Conservation (phyloP, 2,329 filamentous ascomycete genomes). For the Neofusicoccum sp. region DNA sequence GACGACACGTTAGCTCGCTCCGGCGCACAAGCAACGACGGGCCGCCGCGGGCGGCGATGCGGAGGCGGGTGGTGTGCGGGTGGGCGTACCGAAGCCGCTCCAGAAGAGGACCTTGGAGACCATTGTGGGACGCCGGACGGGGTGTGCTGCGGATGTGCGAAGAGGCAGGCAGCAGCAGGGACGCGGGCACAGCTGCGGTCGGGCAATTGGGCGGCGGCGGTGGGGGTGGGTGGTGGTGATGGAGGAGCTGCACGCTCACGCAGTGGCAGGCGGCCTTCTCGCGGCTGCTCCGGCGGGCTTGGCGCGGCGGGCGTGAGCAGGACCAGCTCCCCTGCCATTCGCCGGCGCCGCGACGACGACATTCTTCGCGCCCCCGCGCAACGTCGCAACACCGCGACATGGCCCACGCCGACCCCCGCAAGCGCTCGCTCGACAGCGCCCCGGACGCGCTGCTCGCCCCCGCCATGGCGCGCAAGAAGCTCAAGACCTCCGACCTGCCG, state of each 20-base stretch:
- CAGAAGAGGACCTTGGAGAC: slow-evolving; percentile 70
- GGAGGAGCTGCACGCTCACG: neutral
- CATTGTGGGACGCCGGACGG: slow-evolving; percentile 38
- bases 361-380: neutral
- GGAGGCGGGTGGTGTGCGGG: slow-evolving; percentile 21
- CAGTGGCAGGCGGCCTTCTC: neutral
- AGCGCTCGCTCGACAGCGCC: slow-evolving; percentile 28
- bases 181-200: neutral
- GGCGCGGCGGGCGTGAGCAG: neutral
- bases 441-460: slow-evolving; percentile 27
- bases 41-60: slow-evolving; percentile 9
- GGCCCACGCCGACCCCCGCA: slow-evolving; percentile 20
- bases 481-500: slow-evolving; percentile 73
- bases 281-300: neutral
- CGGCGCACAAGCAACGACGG: slow-evolving; percentile 20
- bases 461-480: slow-evolving; percentile 51
- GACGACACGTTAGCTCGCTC: slow-evolving; percentile 21
- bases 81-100: slow-evolving; percentile 80
- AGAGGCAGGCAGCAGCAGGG: neutral
- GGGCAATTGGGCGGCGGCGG: neutral
- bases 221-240: slow-evolving; percentile 1
- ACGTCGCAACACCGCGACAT: slow-evolving; percentile 12
- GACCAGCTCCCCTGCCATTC: slow-evolving; percentile 5
- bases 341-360: neutral
- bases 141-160: neutral